A percentile compares a stretch with the other conserved stretches of the same genome.
These are phyloP conservation scores for Lunularia cruciata DNA, from an alignment of 225 moss, liverwort and hornwort species.

Conservation along the genomic window DNA sequence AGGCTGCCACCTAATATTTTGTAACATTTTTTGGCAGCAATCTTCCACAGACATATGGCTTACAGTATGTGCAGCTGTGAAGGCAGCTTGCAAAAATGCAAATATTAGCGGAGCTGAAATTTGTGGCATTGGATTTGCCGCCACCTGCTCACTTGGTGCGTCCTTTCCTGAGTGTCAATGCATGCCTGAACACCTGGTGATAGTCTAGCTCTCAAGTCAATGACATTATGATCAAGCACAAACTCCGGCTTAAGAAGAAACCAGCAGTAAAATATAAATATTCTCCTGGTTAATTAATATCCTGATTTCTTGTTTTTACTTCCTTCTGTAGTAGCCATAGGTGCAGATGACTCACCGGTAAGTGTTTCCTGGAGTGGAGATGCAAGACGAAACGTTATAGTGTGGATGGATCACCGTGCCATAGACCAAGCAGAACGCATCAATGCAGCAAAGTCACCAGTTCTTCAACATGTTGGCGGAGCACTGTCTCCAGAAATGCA, in stretches of 20 bases:
- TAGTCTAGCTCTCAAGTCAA: no score
- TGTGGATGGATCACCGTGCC: constrained; percentile 99
- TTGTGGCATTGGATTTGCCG: constrained; percentile 87
- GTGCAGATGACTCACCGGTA: constrained; percentile 89
- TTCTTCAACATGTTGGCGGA: constrained; percentile 85
- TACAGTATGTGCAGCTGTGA: constrained; percentile 93
- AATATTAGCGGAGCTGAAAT: constrained; percentile 67
- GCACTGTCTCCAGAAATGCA: constrained; percentile 94
- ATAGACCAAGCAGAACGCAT: constrained; percentile 93
- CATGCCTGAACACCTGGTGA: no score
- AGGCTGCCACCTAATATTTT: constrained; percentile 7
- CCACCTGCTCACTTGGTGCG: constrained; percentile 97
- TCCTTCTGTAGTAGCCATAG: constrained; percentile 71
- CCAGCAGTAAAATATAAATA: no score
- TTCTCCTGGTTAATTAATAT: neutral
- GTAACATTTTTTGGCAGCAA: constrained; percentile 46
- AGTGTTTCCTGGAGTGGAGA: constrained; percentile 88
- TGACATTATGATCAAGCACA: no score
- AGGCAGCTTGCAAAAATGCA: constrained; percentile 74
- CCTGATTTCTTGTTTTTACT: neutral
- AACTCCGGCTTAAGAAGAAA: no score
- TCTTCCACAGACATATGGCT: constrained; percentile 99
- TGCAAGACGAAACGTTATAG: constrained; percentile 92
- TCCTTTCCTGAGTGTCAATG: neutral
- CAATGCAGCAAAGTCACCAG: constrained; percentile 79